phyloP scores from a whole-genome alignment of 208 protist genomes.

The Wallacemonas rigidus region DNA sequence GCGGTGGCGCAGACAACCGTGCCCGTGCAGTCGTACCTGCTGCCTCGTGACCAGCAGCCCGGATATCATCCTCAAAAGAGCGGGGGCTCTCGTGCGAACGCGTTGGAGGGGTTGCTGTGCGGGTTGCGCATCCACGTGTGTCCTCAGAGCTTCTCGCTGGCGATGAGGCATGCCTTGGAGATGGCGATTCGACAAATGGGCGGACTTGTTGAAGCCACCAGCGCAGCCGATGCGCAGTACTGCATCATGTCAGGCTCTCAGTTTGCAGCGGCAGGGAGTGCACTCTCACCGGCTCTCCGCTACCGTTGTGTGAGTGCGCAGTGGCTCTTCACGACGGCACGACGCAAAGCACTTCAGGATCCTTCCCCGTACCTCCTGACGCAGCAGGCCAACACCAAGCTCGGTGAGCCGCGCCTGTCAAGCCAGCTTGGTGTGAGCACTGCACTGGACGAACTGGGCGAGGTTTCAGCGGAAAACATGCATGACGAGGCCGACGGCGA shows the following conservation, averaged over 20 bases:
- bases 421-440: neutral
- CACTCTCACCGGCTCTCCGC: constrained; percentile 10
- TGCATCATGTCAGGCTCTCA: constrained; percentile 8
- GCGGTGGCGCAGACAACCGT: constrained; percentile 24
- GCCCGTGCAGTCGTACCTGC: constrained; percentile 25
- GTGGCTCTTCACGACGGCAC: constrained; percentile 16
- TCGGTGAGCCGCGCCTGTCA: neutral
- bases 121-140: constrained; percentile 13
- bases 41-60: constrained; percentile 12
- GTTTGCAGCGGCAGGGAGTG: neutral
- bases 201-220: neutral
- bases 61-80: constrained; percentile 11
- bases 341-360: constrained; percentile 12
- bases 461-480: neutral
- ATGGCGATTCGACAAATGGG: constrained; percentile 20
- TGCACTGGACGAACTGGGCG: neutral
- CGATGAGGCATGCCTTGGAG: neutral
- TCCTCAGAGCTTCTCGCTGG: neutral
- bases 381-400: neutral
- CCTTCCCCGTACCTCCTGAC: constrained; percentile 15
- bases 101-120: constrained; percentile 17
- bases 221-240: constrained; percentile 18
- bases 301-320: constrained; percentile 15
- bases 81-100: constrained; percentile 5
- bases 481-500: constrained; percentile 7